These are phyloP conservation scores for Apiospora pterosperma DNA, from an alignment of 2,329 filamentous ascomycete species.

Conservation along the genomic window DNA sequence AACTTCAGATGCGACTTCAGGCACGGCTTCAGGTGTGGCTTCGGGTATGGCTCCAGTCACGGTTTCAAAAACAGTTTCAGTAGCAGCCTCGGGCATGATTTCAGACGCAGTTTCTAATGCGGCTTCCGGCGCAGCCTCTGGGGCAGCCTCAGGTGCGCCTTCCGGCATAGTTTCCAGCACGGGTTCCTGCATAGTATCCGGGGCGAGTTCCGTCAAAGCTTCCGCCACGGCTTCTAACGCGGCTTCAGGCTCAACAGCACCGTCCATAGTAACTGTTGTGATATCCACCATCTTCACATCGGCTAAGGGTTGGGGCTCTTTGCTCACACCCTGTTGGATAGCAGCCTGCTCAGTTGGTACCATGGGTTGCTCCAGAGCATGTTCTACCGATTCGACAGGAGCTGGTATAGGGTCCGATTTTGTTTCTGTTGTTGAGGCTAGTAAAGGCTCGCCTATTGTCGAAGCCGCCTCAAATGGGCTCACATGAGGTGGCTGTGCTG, in stretches of 20 bases:
- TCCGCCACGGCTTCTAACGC: background rate
- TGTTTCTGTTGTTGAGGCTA: conserved; percentile 4
- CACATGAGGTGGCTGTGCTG: conserved; percentile 15
- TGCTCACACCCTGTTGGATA: background rate
- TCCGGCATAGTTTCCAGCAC: background rate
- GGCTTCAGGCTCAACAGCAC: background rate
- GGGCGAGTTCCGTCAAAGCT: background rate
- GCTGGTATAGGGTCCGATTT: conserved; percentile 10
- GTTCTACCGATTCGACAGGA: conserved; percentile 2
- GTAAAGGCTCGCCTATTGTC: conserved; percentile 8
- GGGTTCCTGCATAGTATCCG: background rate
- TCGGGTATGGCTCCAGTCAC: background rate
- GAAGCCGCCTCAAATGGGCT: conserved; percentile 5
- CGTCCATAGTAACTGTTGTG: background rate
- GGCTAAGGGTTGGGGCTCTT: background rate
- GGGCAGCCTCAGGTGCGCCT: background rate
- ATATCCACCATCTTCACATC: background rate
- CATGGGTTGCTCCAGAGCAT: background rate
- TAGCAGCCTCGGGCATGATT: background rate
- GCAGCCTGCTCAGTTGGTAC: background rate
- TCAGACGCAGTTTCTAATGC: background rate
- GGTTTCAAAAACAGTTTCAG: background rate
- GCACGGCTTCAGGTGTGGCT: background rate
- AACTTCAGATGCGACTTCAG: background rate
- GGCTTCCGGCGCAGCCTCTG: background rate